Base-by-base conservation (phyloP, 441 rosid genomes). In the Erysimum pusillum region DNA sequence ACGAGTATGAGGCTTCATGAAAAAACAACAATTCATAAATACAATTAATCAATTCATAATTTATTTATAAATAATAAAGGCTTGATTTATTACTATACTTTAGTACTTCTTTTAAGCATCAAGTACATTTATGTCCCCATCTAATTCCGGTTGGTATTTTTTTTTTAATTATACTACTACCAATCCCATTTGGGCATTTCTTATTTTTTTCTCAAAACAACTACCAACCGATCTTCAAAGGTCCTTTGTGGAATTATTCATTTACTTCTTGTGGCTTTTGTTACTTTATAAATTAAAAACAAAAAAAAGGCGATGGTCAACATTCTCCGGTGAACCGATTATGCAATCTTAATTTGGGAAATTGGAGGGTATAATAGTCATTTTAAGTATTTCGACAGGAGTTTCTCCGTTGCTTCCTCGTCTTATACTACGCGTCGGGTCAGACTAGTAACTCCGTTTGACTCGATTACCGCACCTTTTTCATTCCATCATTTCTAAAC, bases 221-320 rank as follows among this genome's bases (percentile, higher is more conserved):
- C 13, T n/a, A 77, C 73, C 76, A 77, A 71, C 76, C 67, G 76
- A 65, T 77, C 76, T 71, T 77, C 76, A 77, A 77, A 69, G 9
- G 32, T 31, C 20, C 11, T 31, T 28, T 36, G 6, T 48, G 3
- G 39, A 77, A 57, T 71, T 32, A 77, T 45, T 61, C 28, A 54
- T 77, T 56, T 70, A 48, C 80, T 56, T 56, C 72, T 76, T 53
- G 31, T 63, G 71, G 59, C 69, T 39, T 51, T 32, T 42, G 20
- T 41, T 41, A 51, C 74, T 66, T 66, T 15, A 36, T 41, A 6
- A 15, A 45, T 42, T 22, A 1, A 22, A 22, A 22, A 22, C 1
- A 2, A 6, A 2, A 7, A 14, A 28, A 14, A 35, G 52, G 10
- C 2, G 11, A 28, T 45, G 46, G 80, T 76, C 71, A 76, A 76